Percentiles rank a stretch among this genome's conserved stretches.
Evolutionary conservation across 805 yeast species (phyloP).

Genomic region (Cyberlindnera sargentensis): DNA sequence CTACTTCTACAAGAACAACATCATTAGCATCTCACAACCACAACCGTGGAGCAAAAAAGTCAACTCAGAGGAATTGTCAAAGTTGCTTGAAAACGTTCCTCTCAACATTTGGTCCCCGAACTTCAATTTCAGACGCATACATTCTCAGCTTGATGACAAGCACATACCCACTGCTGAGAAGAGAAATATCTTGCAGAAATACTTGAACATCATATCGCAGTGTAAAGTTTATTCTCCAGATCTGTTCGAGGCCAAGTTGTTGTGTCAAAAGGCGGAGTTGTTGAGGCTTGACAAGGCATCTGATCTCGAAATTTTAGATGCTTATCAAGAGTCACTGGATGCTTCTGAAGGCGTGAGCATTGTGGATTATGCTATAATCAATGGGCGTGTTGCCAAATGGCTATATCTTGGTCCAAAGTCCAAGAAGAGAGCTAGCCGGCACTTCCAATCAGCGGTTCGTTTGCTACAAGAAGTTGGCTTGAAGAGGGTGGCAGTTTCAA

Average conservation of each 20-base stretch:
- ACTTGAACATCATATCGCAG: conserved; percentile 23
- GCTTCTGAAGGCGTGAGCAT: conserved; percentile 26
- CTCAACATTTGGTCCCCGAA: conserved; percentile 4
- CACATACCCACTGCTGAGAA: conserved; percentile 17
- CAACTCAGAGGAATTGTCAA: conserved; percentile 1
- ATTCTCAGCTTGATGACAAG: conserved; percentile 14
- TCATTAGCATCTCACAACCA: background rate
- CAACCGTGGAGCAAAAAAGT: background rate
- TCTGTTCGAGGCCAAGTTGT: conserved; percentile 32
- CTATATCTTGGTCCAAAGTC: conserved; percentile 8
- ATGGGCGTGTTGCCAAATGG: conserved; percentile 38
- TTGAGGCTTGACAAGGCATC: conserved; percentile 20
- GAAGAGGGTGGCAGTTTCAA: conserved; percentile 17
- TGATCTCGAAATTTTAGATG: conserved; percentile 34
- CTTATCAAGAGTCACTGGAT: conserved; percentile 40
- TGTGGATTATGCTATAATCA: conserved; percentile 33
- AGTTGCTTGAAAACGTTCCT: conserved; percentile 4
- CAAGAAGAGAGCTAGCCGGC: conserved; percentile 30
- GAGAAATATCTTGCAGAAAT: conserved; percentile 19
- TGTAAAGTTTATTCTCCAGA: conserved; percentile 32
- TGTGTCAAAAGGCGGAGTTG: conserved; percentile 30
- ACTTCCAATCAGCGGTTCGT: conserved; percentile 31
- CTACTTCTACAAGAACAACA: background rate
- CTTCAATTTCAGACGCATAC: background rate
- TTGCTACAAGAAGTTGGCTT: conserved; percentile 27